Conservation (phyloP, 305 asterid species). For the Fraxinus ornus region DNA sequence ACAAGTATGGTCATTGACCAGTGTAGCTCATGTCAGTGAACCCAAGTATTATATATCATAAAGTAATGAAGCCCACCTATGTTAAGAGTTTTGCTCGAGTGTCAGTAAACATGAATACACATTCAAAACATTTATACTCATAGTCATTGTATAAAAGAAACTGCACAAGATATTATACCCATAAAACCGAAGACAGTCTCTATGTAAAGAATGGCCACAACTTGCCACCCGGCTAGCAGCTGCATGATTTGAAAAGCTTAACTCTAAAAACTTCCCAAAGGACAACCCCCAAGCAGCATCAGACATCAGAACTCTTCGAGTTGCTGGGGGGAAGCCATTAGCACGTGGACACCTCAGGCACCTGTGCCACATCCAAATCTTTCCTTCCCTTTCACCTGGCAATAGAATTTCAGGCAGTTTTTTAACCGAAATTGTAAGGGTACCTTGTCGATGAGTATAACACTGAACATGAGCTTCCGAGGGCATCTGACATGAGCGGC, state of each 20-base stretch:
- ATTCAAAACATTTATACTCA: slow-evolving; percentile 6
- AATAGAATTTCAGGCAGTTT: slow-evolving; percentile 68
- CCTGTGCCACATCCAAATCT: slow-evolving; percentile 99
- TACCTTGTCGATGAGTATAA: slow-evolving; percentile 93
- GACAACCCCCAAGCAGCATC: slow-evolving; percentile 99
- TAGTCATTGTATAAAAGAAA: slow-evolving; percentile 11
- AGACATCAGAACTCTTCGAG: slow-evolving; percentile 89
- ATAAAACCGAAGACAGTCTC: slow-evolving; percentile 96
- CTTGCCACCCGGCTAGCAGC: slow-evolving; percentile 99
- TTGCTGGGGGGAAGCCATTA: slow-evolving; percentile 89
- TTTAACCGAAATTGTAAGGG: slow-evolving; percentile 89
- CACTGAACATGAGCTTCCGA: slow-evolving; percentile 97
- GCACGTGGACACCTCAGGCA: slow-evolving; percentile 87
- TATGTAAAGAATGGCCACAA: slow-evolving; percentile 94
- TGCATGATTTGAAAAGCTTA: slow-evolving; percentile 96
- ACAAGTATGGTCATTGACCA: neutral
- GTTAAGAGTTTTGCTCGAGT: neutral
- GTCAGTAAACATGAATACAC: slow-evolving; percentile 5
- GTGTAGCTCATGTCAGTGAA: neutral
- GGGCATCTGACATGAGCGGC: slow-evolving; percentile 88
- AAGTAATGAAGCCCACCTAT: neutral
- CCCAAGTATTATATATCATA: slow-evolving; percentile 13
- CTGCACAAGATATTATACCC: slow-evolving; percentile 55
- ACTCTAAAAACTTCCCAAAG: slow-evolving; percentile 95
- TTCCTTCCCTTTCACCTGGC: slow-evolving; percentile 81